phyloP scores from a whole-genome alignment of 768 basidiomycete genomes.

The Suillus americanus region DNA sequence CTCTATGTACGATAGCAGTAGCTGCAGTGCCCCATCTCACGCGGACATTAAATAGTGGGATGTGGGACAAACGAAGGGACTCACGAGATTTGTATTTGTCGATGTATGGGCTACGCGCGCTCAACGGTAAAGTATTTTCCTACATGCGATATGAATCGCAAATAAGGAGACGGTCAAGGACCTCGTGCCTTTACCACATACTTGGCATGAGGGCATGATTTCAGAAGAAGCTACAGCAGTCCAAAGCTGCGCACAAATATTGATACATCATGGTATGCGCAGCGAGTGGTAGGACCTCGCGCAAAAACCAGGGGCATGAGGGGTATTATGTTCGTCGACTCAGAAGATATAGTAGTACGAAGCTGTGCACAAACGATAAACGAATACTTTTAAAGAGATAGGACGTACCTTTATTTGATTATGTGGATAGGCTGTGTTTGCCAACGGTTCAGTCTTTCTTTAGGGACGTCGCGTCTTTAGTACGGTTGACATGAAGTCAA shows the following conservation, averaged over 20 bases:
- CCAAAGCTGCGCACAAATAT: not conserved
- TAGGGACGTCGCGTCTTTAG: not conserved
- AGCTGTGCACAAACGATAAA: not conserved
- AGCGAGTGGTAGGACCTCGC: not conserved
- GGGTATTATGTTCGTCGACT: not conserved
- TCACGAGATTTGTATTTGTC: not conserved
- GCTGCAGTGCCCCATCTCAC: too few relatives aligned
- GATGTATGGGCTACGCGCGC: not conserved
- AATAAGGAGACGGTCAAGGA: not conserved
- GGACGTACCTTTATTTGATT: not conserved
- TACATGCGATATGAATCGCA: not conserved
- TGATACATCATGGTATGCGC: not conserved
- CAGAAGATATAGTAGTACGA: not conserved
- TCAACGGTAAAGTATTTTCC: not conserved
- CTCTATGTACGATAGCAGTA: not conserved
- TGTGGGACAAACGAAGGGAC: not conserved
- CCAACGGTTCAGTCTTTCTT: not conserved
- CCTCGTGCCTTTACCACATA: not conserved
- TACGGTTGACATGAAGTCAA: not conserved
- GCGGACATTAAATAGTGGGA: not conserved
- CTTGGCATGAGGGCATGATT: not conserved
- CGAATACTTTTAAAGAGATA: not conserved
- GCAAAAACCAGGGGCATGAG: not conserved
- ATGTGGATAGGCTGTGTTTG: not conserved
- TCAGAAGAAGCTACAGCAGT: not conserved